Conservation (phyloP, 176 grass and related monocot species). For the Sorghum bicolor region DNA sequence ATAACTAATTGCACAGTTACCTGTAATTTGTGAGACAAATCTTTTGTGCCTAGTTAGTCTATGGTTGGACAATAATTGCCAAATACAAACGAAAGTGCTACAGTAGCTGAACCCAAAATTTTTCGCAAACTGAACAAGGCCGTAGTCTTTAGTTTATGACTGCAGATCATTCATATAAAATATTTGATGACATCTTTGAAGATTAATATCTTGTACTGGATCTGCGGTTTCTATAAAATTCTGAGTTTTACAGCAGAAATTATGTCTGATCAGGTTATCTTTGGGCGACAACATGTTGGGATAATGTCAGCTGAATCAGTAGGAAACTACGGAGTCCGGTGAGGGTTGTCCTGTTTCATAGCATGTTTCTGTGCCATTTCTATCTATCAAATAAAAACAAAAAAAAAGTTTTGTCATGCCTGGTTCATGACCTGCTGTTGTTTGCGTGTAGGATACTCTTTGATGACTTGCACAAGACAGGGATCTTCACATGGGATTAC, state of each 20-base stretch:
- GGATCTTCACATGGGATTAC: conserved; percentile 99
- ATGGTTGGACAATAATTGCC: no score
- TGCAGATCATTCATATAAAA: neutral
- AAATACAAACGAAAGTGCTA: no score
- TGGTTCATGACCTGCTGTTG: neutral
- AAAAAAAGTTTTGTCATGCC: neutral
- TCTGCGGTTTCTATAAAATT: neutral
- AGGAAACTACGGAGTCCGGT: conserved; percentile 92
- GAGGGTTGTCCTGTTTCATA: conserved; percentile 3
- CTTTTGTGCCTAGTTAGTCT: no score
- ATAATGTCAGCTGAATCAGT: conserved; percentile 97
- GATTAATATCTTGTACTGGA: neutral
- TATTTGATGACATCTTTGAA: neutral
- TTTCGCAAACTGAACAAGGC: no score
- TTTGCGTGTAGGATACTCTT: conserved; percentile 67
- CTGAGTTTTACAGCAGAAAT: neutral
- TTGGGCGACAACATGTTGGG: conserved; percentile 67
- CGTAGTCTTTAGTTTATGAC: neutral
- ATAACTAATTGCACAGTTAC: no score
- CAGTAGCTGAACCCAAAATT: no score
- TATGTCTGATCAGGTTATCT: conserved; percentile 65
- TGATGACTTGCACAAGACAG: conserved; percentile 95
- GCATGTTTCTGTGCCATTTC: neutral
- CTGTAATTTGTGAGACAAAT: no score
- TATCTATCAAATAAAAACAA: neutral